phyloP scores from a whole-genome alignment of 352 stramenopile species.

The Phytophthora rubi region DNA sequence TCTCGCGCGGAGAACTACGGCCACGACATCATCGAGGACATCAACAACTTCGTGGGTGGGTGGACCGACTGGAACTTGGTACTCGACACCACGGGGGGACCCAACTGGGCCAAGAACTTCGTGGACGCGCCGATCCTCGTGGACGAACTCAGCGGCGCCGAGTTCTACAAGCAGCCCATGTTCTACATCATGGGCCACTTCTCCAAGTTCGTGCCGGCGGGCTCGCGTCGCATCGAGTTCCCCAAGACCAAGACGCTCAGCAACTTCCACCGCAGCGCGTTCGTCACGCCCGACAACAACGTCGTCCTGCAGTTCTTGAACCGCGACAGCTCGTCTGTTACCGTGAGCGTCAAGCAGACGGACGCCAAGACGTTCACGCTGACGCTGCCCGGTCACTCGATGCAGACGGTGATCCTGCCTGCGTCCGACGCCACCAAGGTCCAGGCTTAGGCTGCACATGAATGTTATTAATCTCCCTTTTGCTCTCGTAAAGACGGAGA shows the following conservation, averaged over 20 bases:
- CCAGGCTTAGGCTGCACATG: slow-evolving; percentile 12
- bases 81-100: slow-evolving; percentile 61
- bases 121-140: slow-evolving; percentile 69
- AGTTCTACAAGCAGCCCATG: slow-evolving; percentile 73
- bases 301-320: slow-evolving; percentile 58
- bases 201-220: slow-evolving; percentile 58
- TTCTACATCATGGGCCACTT: slow-evolving; percentile 72
- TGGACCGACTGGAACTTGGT: slow-evolving; percentile 90
- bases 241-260: slow-evolving; percentile 34
- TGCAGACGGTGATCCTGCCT: slow-evolving; percentile 42
- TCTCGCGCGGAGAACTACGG: slow-evolving; percentile 72
- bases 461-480: slow-evolving; percentile 10
- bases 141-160: slow-evolving; percentile 37
- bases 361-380: slow-evolving; percentile 36
- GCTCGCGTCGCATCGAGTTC: slow-evolving; percentile 57
- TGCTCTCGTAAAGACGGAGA: slow-evolving; percentile 6
- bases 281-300: slow-evolving; percentile 54
- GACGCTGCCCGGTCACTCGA: slow-evolving; percentile 25
- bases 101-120: slow-evolving; percentile 77
- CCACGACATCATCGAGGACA: slow-evolving; percentile 84
- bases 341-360: slow-evolving; percentile 31
- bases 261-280: slow-evolving; percentile 51
- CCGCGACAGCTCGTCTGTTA: slow-evolving; percentile 37
- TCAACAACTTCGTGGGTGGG: slow-evolving; percentile 67
- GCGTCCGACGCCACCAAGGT: slow-evolving; percentile 33